phyloP scores from a whole-genome alignment of 108 stramenopile species.

The Nitzschia sp. region DNA sequence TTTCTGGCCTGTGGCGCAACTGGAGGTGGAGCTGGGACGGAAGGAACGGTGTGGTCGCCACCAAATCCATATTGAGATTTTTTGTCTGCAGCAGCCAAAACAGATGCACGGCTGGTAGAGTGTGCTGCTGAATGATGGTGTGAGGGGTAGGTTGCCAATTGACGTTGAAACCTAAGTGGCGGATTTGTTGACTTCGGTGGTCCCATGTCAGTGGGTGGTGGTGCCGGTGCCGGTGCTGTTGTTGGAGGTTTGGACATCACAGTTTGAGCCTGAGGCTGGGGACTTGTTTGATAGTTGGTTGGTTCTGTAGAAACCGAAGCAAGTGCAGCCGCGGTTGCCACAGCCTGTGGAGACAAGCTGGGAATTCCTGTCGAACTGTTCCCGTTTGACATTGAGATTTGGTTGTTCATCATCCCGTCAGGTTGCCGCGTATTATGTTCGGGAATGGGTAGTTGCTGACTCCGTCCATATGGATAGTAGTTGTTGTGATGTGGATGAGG shows the following conservation, averaged over 20 bases:
- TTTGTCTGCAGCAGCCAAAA: slow-evolving; percentile 43
- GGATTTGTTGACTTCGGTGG: not conserved
- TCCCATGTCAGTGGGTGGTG: not conserved
- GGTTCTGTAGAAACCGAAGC: slow-evolving; percentile 13
- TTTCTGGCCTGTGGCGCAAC: not conserved
- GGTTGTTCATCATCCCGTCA: not conserved
- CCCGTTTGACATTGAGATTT: not conserved
- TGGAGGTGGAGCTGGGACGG: slow-evolving; percentile 61
- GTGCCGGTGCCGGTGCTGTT: slow-evolving; percentile 2
- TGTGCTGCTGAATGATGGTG: slow-evolving; percentile 44
- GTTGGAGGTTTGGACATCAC: slow-evolving; percentile 5
- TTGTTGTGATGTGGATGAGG: slow-evolving; percentile 29
- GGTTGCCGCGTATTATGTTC: not conserved
- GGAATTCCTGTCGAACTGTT: not conserved
- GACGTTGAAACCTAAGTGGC: slow-evolving; percentile 10
- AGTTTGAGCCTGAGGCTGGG: not conserved
- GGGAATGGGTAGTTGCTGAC: slow-evolving; percentile 33
- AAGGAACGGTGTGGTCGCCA: slow-evolving; percentile 62
- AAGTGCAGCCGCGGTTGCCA: slow-evolving; percentile 45
- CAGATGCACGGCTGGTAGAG: slow-evolving; percentile 44
- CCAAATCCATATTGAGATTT: slow-evolving; percentile 81
- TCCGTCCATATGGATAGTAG: slow-evolving; percentile 43
- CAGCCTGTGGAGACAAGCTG: slow-evolving; percentile 9
- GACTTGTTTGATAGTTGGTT: not conserved
- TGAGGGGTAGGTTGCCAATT: slow-evolving; percentile 18